These are phyloP conservation scores for Globomyces sp. DNA, from an alignment of 371 early-diverging fungal species.

Conservation along the genomic window DNA sequence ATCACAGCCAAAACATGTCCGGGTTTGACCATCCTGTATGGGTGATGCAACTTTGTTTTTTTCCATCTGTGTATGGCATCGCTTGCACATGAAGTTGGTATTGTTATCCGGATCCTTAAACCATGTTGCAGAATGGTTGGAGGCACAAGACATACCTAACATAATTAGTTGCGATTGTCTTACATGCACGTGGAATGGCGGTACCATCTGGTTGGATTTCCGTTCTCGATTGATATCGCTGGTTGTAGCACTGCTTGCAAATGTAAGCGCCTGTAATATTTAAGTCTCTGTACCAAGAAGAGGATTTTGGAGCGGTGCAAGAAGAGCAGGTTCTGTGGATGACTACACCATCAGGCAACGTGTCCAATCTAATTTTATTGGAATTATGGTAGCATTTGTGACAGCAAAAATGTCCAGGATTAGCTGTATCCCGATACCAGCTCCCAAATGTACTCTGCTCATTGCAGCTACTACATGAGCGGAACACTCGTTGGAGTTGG, in stretches of 20 bases:
- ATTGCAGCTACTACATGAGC: too few relatives aligned
- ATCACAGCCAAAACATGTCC: too few relatives aligned
- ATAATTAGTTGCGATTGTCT: too few relatives aligned
- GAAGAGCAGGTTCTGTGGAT: conserved; percentile 12
- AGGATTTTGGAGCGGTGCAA: conserved; percentile 2
- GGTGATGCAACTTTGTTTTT: too few relatives aligned
- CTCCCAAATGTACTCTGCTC: neutral
- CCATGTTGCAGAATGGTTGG: conserved; percentile 10
- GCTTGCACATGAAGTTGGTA: too few relatives aligned
- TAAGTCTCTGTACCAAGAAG: conserved; percentile 14
- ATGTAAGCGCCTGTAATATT: conserved; percentile 13
- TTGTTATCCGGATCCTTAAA: neutral
- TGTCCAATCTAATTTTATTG: conserved; percentile 8
- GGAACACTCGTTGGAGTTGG: too few relatives aligned
- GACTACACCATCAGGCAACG: conserved; percentile 9
- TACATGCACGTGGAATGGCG: neutral
- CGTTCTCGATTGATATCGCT: conserved; percentile 12
- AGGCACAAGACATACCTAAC: neutral
- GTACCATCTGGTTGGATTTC: conserved; percentile 3
- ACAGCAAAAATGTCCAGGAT: conserved; percentile 7
- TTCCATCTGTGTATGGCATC: too few relatives aligned
- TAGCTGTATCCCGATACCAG: conserved; percentile 8
- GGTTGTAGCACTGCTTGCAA: conserved; percentile 18
- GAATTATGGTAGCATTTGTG: conserved; percentile 11
- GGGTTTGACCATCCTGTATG: too few relatives aligned